Evolutionary conservation across 345 rosid species (phyloP).

Genomic region (Noccaea caerulescens): DNA sequence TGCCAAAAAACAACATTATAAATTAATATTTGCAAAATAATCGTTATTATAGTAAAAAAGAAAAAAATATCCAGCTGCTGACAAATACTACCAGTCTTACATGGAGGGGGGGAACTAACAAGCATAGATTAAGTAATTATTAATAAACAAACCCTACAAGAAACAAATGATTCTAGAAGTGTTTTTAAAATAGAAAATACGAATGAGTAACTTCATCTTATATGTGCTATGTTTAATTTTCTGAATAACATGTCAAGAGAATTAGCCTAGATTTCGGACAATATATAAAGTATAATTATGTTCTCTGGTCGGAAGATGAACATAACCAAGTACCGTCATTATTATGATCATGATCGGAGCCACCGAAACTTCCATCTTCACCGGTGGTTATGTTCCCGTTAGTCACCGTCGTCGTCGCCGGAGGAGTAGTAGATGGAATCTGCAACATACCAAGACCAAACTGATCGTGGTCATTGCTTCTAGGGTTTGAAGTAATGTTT

Average conservation of each 20-base stretch:
- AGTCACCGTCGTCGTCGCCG: constrained; percentile 34
- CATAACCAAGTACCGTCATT: constrained; percentile 84
- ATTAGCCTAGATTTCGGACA: constrained; percentile 19
- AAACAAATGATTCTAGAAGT: neutral
- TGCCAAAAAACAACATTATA: too few relatives aligned
- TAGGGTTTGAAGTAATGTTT: constrained; percentile 42
- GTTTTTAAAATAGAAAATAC: constrained; percentile 18
- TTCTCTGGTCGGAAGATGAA: constrained; percentile 59
- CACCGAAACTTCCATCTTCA: constrained; percentile 47
- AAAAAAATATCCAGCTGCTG: constrained; percentile 18
- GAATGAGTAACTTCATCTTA: constrained; percentile 21
- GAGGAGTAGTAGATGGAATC: constrained; percentile 52
- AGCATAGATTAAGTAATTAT: constrained; percentile 15
- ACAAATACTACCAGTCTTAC: constrained; percentile 37
- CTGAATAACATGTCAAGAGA: constrained; percentile 28
- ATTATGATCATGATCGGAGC: constrained; percentile 47
- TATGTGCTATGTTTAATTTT: constrained; percentile 24
- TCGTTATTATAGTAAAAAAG: too few relatives aligned
- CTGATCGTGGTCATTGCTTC: constrained; percentile 42
- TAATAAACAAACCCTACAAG: constrained; percentile 5
- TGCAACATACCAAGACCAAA: constrained; percentile 54
- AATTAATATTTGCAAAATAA: too few relatives aligned
- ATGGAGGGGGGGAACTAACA: constrained; percentile 4
- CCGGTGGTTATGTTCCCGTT: constrained; percentile 36
- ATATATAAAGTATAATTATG: constrained; percentile 4